These are phyloP conservation scores for Apiospora sp. DNA, from an alignment of 2,329 filamentous ascomycete species.

Conservation along the genomic window DNA sequence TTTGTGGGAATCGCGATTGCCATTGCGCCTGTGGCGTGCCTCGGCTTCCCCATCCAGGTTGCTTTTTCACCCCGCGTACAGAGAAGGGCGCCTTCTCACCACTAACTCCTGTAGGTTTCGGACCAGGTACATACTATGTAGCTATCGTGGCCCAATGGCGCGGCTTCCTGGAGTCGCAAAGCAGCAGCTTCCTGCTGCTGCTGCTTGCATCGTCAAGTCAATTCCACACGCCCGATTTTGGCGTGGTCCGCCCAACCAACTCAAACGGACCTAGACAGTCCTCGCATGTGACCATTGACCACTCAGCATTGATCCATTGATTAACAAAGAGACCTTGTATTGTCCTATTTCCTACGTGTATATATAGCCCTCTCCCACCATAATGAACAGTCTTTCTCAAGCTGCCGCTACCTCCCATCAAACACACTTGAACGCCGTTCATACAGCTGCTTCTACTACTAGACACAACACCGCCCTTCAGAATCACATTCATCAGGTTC, in stretches of 20 bases:
- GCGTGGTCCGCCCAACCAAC: background rate
- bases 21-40: background rate
- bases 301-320: background rate
- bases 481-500: background rate
- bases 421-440: too few relatives aligned
- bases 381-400: background rate
- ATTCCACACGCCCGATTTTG: background rate
- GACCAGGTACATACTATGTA: background rate
- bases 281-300: slow-evolving; percentile 17
- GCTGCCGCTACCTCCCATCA: background rate
- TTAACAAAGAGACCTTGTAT: background rate
- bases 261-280: background rate
- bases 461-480: background rate
- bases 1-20: slow-evolving; percentile 1
- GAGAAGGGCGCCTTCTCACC: background rate
- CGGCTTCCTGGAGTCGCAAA: background rate
- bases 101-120: background rate
- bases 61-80: background rate
- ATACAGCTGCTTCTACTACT: background rate
- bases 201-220: background rate
- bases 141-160: background rate
- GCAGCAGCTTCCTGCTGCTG: background rate
- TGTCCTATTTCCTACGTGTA: background rate
- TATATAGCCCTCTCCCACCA: slow-evolving; percentile 4
- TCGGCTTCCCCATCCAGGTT: slow-evolving; percentile 19